Evolutionary conservation across 768 basidiomycete genomes (phyloP).

Genomic region (Leccinum fibrillosum): DNA sequence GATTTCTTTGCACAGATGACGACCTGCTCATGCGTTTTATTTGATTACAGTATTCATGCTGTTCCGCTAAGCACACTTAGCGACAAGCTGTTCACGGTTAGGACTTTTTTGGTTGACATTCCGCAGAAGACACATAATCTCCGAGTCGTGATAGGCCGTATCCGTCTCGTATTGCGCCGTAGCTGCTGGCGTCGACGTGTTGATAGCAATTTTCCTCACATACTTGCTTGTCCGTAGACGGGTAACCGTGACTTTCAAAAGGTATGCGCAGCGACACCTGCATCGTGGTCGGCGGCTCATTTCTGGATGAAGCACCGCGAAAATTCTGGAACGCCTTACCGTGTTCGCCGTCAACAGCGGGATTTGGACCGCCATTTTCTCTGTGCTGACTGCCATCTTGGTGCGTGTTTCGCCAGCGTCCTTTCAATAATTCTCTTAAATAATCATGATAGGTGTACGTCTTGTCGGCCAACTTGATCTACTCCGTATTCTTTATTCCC

Average conservation of each 20-base stretch:
- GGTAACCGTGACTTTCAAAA: background rate
- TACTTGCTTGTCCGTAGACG: background rate
- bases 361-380: constrained; percentile 3
- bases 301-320: background rate
- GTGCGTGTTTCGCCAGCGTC: background rate
- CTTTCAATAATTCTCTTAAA: too few relatives aligned
- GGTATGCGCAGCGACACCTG: background rate
- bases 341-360: constrained; percentile 1
- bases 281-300: background rate
- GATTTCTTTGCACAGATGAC: background rate
- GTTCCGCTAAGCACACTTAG: background rate
- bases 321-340: background rate
- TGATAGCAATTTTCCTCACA: background rate
- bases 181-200: background rate
- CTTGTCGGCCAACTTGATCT: background rate
- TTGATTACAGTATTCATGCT: background rate
- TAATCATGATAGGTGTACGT: background rate
- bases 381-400: constrained; percentile 1
- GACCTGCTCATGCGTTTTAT: background rate
- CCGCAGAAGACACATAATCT: background rate
- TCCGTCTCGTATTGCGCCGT: constrained; percentile 2
- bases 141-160: background rate
- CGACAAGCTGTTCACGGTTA: background rate
- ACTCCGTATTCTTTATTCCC: background rate
- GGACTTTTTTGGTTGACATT: background rate